phyloP scores from a whole-genome alignment of 2,329 filamentous ascomycete genomes.

The Hypoxylon sp. region DNA sequence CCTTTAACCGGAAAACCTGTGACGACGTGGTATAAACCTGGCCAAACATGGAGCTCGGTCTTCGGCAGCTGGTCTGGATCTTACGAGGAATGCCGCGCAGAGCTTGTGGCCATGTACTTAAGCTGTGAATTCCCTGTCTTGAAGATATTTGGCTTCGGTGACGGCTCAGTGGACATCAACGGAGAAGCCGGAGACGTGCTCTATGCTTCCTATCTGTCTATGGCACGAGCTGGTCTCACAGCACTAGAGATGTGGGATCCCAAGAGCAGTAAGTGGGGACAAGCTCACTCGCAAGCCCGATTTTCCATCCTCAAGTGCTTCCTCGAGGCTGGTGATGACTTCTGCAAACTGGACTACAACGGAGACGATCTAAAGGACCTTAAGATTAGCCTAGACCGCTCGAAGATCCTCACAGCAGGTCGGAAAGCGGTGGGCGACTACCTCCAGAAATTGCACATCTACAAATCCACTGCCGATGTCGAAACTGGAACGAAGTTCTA shows the following conservation, averaged over 20 bases:
- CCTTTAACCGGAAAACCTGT: conserved; percentile 84
- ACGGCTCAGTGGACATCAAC: conserved; percentile 79
- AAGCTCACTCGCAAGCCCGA: conserved; percentile 90
- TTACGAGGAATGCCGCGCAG: conserved; percentile 95
- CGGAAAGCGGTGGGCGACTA: conserved; percentile 86
- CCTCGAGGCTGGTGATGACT: conserved; percentile 85
- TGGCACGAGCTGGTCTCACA: conserved; percentile 92
- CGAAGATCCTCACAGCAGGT: conserved; percentile 86
- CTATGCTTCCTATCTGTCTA: conserved; percentile 88
- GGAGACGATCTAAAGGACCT: conserved; percentile 82
- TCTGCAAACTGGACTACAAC: conserved; percentile 83
- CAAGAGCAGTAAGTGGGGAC: conserved; percentile 90
- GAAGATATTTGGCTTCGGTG: conserved; percentile 90
- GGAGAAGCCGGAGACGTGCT: conserved; percentile 86
- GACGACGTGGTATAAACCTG: conserved; percentile 90
- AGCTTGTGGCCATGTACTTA: conserved; percentile 92
- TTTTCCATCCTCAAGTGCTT: conserved; percentile 88
- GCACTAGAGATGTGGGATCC: conserved; percentile 96
- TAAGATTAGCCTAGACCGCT: conserved; percentile 84
- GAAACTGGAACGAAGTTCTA: conserved; percentile 83
- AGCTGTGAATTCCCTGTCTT: conserved; percentile 89
- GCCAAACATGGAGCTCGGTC: conserved; percentile 93
- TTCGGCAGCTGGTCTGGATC: conserved; percentile 89
- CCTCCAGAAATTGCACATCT: conserved; percentile 91
- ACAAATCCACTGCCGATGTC: conserved; percentile 90